These are phyloP conservation scores for Cercospora zeina DNA, from an alignment of 2,329 filamentous ascomycete species.

Conservation along the genomic window DNA sequence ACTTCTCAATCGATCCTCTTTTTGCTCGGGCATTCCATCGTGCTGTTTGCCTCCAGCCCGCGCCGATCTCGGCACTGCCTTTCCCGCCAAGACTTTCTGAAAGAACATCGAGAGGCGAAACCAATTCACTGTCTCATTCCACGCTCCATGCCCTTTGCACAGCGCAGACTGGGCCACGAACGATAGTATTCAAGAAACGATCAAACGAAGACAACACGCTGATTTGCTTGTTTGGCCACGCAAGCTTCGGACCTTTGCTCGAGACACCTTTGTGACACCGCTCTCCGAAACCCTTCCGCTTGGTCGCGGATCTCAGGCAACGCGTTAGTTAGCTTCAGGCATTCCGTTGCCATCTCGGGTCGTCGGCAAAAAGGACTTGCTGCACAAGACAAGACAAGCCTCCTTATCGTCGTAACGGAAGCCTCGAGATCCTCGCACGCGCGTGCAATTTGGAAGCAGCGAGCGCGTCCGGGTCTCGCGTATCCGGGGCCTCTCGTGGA, in stretches of 20 bases:
- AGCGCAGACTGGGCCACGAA: neutral
- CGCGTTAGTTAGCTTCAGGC: neutral
- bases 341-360: neutral
- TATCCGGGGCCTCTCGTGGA: neutral
- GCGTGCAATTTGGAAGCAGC: neutral
- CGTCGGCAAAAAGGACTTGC: neutral
- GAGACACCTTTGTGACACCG: neutral
- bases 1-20: neutral
- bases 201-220: neutral
- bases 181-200: neutral
- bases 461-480: neutral
- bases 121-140: neutral
- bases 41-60: neutral
- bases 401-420: neutral
- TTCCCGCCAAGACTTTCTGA: neutral
- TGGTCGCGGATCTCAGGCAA: neutral
- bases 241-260: neutral
- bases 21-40: neutral
- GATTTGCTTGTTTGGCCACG: neutral
- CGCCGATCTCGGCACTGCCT: slow-evolving; percentile 1
- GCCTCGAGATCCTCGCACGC: neutral
- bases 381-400: neutral
- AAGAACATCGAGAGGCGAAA: neutral
- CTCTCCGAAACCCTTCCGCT: neutral
- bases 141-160: neutral